Evolutionary conservation across 2,329 filamentous ascomycete species (phyloP), one percentile per base, ranked within the genome.

Genomic region (Davidsoniella australis): DNA sequence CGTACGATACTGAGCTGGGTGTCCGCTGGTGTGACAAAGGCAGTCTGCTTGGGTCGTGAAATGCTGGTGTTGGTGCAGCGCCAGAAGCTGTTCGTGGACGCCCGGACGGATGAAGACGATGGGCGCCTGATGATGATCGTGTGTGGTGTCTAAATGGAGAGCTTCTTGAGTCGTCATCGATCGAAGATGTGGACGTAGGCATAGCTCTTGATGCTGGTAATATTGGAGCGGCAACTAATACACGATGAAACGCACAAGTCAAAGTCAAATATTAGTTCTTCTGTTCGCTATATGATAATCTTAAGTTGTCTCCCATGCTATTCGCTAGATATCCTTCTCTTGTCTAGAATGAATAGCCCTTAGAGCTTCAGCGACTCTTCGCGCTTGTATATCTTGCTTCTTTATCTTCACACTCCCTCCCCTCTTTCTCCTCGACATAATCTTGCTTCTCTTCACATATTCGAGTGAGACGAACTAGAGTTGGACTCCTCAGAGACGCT

Each of bases 91-190:
- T 36, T 23, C 42, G 48, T 10, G 36, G 43, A 7, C 42, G 48
- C 14, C 24, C 23, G 42, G 42, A 36, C 16, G 48, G 48, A 7
- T 50, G 42, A 4, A 50, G 48, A 5, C 48, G 42, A 18, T 50
- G 48, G 43, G 48, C 24, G 37, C 46, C 46, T 16, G 43, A 41
- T 10, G 42, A 41, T 23, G 48, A 38, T 7, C 41, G 48, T 24
- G 16, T 42, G 24, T 41, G 46, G 16, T 48, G 38, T 23, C n/a
- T 23, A 47, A 16, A 29, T 9, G 12, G 6, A 24, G 20, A 14
- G 3, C 20, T 23, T 17, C 5, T 17, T 12, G 37, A 29, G 45
- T 26, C 12, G 45, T 41, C 45, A 10, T 41, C 43, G 48, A 50
- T 29, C 12, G 48, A 50, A n/a, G 48, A 50, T 5, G 48, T 45